Evolutionary conservation across 2,329 filamentous ascomycete species (phyloP).

Genomic region (Proliferodiscus dingleyae): DNA sequence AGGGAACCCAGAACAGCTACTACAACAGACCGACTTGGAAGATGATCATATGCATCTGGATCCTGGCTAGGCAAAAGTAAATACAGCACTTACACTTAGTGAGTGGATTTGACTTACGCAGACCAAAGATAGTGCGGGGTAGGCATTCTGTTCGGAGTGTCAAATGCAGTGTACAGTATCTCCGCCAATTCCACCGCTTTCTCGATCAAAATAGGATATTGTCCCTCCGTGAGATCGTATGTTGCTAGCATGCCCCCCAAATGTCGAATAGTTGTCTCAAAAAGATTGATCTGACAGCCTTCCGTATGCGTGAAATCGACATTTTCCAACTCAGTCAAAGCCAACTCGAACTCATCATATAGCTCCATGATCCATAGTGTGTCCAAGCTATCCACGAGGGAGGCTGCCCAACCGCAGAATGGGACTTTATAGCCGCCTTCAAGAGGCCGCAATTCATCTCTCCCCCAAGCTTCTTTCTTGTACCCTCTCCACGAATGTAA

Average conservation of each 20-base stretch:
- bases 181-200: conserved; percentile 32
- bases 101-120: conserved; percentile 16
- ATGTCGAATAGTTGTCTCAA: conserved; percentile 38
- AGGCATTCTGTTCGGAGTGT: conserved; percentile 50
- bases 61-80: conserved; percentile 10
- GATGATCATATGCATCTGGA: conserved; percentile 49
- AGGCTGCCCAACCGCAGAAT: conserved; percentile 91
- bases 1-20: conserved; percentile 56
- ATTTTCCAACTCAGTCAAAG: conserved; percentile 58
- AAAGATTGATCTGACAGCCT: conserved; percentile 32
- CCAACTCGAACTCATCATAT: conserved; percentile 71
- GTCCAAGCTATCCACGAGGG: conserved; percentile 75
- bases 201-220: conserved; percentile 26
- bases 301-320: conserved; percentile 43
- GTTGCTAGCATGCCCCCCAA: conserved; percentile 35
- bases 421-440: conserved; percentile 64
- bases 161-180: conserved; percentile 38
- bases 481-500: conserved; percentile 71
- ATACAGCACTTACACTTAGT: no score
- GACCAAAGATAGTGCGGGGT: conserved; percentile 25
- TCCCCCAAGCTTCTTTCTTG: conserved; percentile 70
- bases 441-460: conserved; percentile 81
- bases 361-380: conserved; percentile 84
- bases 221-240: conserved; percentile 32
- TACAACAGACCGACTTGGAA: conserved; percentile 49